Base-by-base conservation (phyloP, 2,329 filamentous ascomycete genomes). In the Fusarium verrucosum region DNA sequence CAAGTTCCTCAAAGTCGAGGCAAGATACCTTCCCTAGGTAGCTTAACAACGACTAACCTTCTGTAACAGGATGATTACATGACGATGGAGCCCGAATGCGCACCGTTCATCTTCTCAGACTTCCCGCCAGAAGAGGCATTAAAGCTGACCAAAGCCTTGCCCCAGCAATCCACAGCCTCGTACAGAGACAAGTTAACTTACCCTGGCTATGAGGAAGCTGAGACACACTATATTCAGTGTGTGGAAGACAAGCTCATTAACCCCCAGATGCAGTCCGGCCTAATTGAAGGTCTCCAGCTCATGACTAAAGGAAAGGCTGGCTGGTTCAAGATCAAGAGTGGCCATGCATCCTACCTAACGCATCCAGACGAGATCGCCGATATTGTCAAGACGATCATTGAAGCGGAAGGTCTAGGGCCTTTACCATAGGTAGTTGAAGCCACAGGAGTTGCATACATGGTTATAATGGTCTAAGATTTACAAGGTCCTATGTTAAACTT, bases 121-220 rank as follows among this genome's bases (percentile, higher is more conserved):
- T 25, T 52, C 9, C 17, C 57, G 16, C 13, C 25, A 1, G 58
- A 50, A 4, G 44, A 58, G 17, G 60, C 33, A 3, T 16, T 52
- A 4, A 25, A 26, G 5, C 16, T 56, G 4, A 22, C 45, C 23
- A 59, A 46, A 17, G 28, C 41, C 13, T 26, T 65, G 26, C 23
- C 54, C 5, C 38, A 49, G 10, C 58, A 65, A 11, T 53, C 54
- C 13, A 65, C 55, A 4, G 30, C 33, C 4, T 53, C 58, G 14
- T 63, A 60, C 43, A 52, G 32, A 30, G 47, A 56, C 8, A 38
- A 50, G 13, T 40, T 65, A 7, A 64, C 51, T 4, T 61, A 57
- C 16, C 22, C 50, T 0, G 59, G 59, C 3, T 65, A 65, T 19
- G 37, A 60, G 14, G 50, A 61, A 14, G 55, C 33, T 1, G 30